Base-by-base conservation (phyloP, 192 early-diverging fungal genomes). In the Linnemannia elongata region DNA sequence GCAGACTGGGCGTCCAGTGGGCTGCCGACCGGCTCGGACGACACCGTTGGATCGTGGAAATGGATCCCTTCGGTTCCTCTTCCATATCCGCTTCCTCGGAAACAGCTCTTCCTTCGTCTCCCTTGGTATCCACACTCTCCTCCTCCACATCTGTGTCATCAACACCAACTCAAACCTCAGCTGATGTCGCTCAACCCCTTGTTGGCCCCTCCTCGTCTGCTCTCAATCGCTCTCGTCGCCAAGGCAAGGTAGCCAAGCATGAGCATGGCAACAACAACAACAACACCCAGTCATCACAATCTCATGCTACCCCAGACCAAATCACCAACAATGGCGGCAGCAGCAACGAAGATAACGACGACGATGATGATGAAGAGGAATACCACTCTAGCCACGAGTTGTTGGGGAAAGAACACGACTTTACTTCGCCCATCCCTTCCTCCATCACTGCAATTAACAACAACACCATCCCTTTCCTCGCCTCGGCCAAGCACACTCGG, bases 1-100 rank as follows among this genome's bases (percentile, higher is more conserved):
- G 85, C 5, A 63, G 85, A 41, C 79, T 87, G 6, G 85, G 85
- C 9, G 85, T 87, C 30, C 85, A 81, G 36, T 87, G 85, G 85
- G 39, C 75, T 20, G 72, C 68, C 44, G 85, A 87, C 45, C 85
- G 75, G 60, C 60, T 74, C 72, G 79, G 75, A 38, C 77, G 73
- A 18, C 72, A 79, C 66, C 22, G 77, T 52, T 84, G 82, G 82
- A 75, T 84, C 63, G 47, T 84, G 45, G 82, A 84, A 69, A 84
- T 79, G 73, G 82, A 84, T 38, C 82, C 82, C 39, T 77, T 60
- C 27, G 69, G 27, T 15, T 39, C 82, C 6, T 4, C 6, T 3
- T 17, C 44, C 4, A 20, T 24, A 18, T 4, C 44, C 15, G 17
- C 6, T 13, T 30, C 76, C 8, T 44, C 60, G 18, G 42, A 44